A percentile compares a stretch with the other conserved stretches of the same genome.
phyloP scores from a whole-genome alignment of 805 yeast species.

The Candida sithepensis region DNA sequence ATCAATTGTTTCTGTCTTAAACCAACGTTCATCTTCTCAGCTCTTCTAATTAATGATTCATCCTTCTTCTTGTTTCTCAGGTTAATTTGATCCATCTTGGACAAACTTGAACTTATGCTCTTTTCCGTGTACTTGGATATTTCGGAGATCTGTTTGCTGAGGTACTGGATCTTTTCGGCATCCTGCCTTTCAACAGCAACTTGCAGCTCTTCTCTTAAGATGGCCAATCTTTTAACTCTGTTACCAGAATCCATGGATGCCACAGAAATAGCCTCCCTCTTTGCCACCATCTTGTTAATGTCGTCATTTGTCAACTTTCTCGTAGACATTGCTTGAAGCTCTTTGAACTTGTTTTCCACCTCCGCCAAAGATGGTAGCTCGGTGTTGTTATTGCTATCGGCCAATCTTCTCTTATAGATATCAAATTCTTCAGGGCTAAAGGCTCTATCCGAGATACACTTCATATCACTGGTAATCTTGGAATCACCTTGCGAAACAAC shows the following conservation, averaged over 20 bases:
- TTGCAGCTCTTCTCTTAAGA: constrained; percentile 66
- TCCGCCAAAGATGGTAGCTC: constrained; percentile 61
- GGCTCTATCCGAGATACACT: constrained; percentile 73
- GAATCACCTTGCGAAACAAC: constrained; percentile 79
- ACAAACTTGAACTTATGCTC: constrained; percentile 33
- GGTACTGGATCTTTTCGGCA: constrained; percentile 37
- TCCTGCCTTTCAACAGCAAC: constrained; percentile 65
- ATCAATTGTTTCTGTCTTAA: constrained; percentile 42
- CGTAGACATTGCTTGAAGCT: constrained; percentile 58
- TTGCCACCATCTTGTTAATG: constrained; percentile 72
- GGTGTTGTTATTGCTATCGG: constrained; percentile 54
- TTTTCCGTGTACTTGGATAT: constrained; percentile 33
- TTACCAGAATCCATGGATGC: constrained; percentile 60
- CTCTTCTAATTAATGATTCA: constrained; percentile 70
- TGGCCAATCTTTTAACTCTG: constrained; percentile 72
- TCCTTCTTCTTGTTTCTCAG: constrained; percentile 83
- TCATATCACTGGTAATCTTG: constrained; percentile 72
- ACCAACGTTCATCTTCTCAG: constrained; percentile 65
- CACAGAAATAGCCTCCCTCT: constrained; percentile 57
- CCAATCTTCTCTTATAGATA: constrained; percentile 59
- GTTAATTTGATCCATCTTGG: constrained; percentile 66
- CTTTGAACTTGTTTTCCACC: constrained; percentile 59
- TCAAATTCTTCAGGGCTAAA: constrained; percentile 70
- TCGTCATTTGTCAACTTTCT: constrained; percentile 68
- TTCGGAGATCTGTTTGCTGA: constrained; percentile 43